Conservation (phyloP, 805 yeast genomes). For the Cyberlindnera lachancei region DNA sequence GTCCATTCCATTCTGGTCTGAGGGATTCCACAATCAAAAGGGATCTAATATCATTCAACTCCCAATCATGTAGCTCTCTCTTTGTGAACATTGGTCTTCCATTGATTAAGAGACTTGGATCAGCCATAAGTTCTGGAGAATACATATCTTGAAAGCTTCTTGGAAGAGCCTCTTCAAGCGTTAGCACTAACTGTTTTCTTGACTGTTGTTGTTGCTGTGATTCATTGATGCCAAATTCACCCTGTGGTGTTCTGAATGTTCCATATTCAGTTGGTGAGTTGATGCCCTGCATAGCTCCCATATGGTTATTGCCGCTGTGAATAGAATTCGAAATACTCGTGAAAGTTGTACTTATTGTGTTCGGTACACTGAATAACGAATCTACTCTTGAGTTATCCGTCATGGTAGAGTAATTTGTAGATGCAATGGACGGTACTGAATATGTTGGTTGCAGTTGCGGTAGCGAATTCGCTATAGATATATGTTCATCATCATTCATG, state of each 20-base stretch:
- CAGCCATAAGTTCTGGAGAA: conserved; percentile 43
- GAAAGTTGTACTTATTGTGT: conserved; percentile 13
- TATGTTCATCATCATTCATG: too few species aligned
- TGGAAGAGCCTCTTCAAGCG: conserved; percentile 48
- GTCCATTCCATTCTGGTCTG: conserved; percentile 48
- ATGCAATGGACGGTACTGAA: conserved; percentile 18
- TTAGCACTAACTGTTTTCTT: conserved; percentile 12
- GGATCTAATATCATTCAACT: conserved; percentile 60
- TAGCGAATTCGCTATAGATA: too few species aligned
- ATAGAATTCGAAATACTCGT: conserved; percentile 15
- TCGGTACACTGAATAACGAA: conserved; percentile 17
- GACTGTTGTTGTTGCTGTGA: conserved; percentile 4
- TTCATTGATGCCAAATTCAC: too few species aligned
- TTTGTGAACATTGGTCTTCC: conserved; percentile 60
- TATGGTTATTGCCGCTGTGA: too few species aligned
- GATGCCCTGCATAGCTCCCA: too few species aligned
- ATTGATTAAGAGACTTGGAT: conserved; percentile 37
- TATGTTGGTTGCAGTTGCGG: conserved; percentile 19
- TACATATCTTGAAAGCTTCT: conserved; percentile 46
- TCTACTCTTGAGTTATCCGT: conserved; percentile 6
- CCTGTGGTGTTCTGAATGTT: conserved; percentile 1
- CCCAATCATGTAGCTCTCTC: conserved; percentile 63
- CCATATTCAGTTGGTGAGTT: too few species aligned
- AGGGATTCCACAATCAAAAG: conserved; percentile 41
- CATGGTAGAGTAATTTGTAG: conserved; percentile 3